These are phyloP conservation scores for Symmetrospora coprosmae DNA, from an alignment of 768 basidiomycete species.

Conservation along the genomic window DNA sequence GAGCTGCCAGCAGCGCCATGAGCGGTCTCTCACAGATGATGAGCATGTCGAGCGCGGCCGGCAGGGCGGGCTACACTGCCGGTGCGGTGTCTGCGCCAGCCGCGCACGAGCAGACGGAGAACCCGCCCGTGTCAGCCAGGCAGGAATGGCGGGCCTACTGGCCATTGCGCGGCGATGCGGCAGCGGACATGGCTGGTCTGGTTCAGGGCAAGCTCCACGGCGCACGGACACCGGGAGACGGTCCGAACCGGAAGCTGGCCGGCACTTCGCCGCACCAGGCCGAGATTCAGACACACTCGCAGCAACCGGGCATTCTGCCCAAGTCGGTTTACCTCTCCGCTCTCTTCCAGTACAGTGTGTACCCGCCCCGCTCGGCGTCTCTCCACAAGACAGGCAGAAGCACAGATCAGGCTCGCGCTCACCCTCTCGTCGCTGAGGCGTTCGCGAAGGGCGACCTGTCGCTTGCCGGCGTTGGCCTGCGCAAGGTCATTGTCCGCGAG, in stretches of 20 bases:
- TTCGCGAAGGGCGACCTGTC: not conserved
- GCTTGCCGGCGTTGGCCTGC: not conserved
- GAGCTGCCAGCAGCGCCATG: conserved; percentile 4
- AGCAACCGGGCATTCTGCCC: conserved; percentile 49
- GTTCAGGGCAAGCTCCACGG: not conserved
- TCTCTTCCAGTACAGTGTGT: conserved; percentile 67
- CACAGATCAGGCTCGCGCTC: too few species aligned
- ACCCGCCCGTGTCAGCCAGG: not conserved
- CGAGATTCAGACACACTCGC: conserved; percentile 62
- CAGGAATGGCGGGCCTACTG: conserved; percentile 5
- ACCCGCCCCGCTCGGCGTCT: conserved; percentile 54
- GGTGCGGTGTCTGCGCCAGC: not conserved
- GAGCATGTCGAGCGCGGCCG: too few species aligned
- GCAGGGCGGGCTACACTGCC: too few species aligned
- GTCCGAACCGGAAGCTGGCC: not conserved
- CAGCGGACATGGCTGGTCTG: not conserved
- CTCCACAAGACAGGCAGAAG: too few species aligned
- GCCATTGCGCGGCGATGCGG: not conserved
- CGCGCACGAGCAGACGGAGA: not conserved
- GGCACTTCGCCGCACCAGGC: conserved; percentile 41
- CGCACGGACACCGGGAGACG: not conserved
- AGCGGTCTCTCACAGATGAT: conserved; percentile 16
- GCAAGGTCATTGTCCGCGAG: not conserved
- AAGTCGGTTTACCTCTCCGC: conserved; percentile 67
- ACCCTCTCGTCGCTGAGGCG: not conserved